These are phyloP conservation scores for Kluyveromyces dobzhanskii DNA, from an alignment of 805 yeast genomes.

Conservation along the genomic window DNA sequence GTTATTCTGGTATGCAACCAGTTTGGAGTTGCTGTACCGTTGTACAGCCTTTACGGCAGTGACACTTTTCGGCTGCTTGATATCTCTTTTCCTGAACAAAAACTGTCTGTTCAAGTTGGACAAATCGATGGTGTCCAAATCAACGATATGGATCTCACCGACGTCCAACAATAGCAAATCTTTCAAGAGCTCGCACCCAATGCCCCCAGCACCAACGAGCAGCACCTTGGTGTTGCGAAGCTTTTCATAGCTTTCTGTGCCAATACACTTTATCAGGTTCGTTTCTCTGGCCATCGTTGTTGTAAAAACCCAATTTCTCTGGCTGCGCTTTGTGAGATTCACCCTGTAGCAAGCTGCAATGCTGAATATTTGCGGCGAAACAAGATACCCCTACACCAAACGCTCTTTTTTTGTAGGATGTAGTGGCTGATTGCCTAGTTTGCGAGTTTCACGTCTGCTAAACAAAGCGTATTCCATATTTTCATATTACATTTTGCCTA, in stretches of 20 bases:
- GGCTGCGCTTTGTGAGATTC: too few species aligned
- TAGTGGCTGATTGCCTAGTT: too few species aligned
- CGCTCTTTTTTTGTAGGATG: too few species aligned
- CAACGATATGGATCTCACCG: conserved; percentile 87
- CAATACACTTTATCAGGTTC: conserved; percentile 20
- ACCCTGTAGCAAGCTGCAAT: too few species aligned
- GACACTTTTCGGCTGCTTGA: conserved; percentile 76
- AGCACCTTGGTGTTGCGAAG: conserved; percentile 46
- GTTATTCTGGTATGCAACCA: conserved; percentile 78
- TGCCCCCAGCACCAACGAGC: conserved; percentile 94
- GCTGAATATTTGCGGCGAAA: too few species aligned
- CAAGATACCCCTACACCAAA: too few species aligned
- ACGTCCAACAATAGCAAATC: conserved; percentile 71
- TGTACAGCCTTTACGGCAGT: conserved; percentile 82
- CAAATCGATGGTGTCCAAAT: conserved; percentile 88
- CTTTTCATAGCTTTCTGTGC: conserved; percentile 18
- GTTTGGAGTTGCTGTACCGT: conserved; percentile 54
- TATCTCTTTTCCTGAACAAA: conserved; percentile 80
- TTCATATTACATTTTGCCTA: too few species aligned
- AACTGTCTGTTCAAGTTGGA: conserved; percentile 92
- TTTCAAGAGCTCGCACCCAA: conserved; percentile 86
- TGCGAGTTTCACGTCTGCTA: too few species aligned
- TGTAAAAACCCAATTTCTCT: too few species aligned
- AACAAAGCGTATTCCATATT: too few species aligned
- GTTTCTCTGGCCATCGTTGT: conserved; percentile 16